Evolutionary conservation across 2,329 filamentous ascomycete genomes (phyloP).

Genomic region (Tothia fuscella): DNA sequence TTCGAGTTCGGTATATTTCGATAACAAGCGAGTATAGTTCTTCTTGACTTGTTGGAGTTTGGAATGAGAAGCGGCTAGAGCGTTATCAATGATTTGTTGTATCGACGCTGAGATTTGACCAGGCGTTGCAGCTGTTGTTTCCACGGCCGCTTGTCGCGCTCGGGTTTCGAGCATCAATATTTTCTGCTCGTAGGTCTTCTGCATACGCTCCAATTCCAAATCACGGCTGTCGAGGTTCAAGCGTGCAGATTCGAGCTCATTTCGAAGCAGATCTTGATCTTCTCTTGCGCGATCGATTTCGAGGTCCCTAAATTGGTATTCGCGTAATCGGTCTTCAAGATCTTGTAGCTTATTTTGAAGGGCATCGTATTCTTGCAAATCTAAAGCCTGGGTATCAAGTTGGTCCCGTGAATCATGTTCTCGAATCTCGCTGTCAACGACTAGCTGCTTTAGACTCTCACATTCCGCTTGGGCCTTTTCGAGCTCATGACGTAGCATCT

Average conservation of each 20-base stretch:
- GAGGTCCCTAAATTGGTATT: slow-evolving; percentile 52
- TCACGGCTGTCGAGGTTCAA: slow-evolving; percentile 45
- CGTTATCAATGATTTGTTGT: slow-evolving; percentile 37
- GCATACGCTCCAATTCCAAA: slow-evolving; percentile 35
- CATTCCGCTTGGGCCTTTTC: slow-evolving; percentile 46
- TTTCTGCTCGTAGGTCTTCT: slow-evolving; percentile 36
- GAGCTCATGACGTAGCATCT: slow-evolving; percentile 46
- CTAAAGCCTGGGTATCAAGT: slow-evolving; percentile 49
- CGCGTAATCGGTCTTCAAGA: slow-evolving; percentile 48
- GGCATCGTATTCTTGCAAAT: slow-evolving; percentile 47
- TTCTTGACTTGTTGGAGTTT: slow-evolving; percentile 40
- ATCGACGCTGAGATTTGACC: slow-evolving; percentile 24
- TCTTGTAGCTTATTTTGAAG: slow-evolving; percentile 48
- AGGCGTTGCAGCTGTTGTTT: slow-evolving; percentile 18
- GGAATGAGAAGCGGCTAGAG: slow-evolving; percentile 33
- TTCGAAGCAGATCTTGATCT: slow-evolving; percentile 47
- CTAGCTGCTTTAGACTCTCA: slow-evolving; percentile 51
- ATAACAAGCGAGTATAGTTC: slow-evolving; percentile 38
- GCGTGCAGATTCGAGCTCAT: slow-evolving; percentile 45
- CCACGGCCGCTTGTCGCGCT: slow-evolving; percentile 13
- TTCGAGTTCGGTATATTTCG: slow-evolving; percentile 39
- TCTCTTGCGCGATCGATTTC: slow-evolving; percentile 46
- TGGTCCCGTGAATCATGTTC: slow-evolving; percentile 54
- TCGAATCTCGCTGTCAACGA: slow-evolving; percentile 57
- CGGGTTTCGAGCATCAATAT: slow-evolving; percentile 34